Evolutionary conservation across 1,284 basidiomycete genomes (phyloP).

Genomic region (Trametes pubescens): DNA sequence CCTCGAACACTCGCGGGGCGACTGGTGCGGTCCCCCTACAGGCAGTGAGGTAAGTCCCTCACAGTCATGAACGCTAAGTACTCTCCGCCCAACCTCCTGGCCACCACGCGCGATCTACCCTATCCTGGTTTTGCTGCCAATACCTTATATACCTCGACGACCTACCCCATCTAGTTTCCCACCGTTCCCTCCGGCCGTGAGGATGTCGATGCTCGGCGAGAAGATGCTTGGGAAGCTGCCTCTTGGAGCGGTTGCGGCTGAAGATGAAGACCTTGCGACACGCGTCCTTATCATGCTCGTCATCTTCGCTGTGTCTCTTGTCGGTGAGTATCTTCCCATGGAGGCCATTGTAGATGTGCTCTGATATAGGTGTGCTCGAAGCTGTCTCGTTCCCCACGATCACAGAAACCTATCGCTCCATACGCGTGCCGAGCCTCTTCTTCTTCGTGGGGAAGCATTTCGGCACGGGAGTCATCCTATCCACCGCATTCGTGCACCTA

Average conservation of each 20-base stretch:
- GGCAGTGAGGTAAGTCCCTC: too few species aligned
- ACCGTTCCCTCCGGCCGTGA: neutral
- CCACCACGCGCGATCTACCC: neutral
- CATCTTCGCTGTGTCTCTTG: constrained; percentile 48
- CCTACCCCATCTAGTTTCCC: neutral
- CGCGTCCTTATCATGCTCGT: constrained; percentile 40
- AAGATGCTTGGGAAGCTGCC: constrained; percentile 18
- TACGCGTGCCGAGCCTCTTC: constrained; percentile 68
- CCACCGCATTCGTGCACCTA: constrained; percentile 82
- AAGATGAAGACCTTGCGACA: constrained; percentile 20
- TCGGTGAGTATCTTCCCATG: constrained; percentile 38
- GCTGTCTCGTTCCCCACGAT: constrained; percentile 75
- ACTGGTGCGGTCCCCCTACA: too few species aligned
- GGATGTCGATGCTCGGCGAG: neutral
- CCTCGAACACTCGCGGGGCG: too few species aligned
- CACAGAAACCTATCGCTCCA: constrained; percentile 58
- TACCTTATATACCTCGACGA: neutral
- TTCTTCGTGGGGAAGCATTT: constrained; percentile 87
- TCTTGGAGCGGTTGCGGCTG: neutral
- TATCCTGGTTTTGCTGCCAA: neutral
- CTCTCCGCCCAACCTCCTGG: too few species aligned
- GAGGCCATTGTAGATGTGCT: neutral
- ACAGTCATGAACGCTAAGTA: too few species aligned
- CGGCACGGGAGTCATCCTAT: constrained; percentile 81
- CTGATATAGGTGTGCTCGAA: constrained; percentile 36